These are phyloP conservation scores for Helminthosporium solani DNA, from an alignment of 2,329 filamentous ascomycete species.

Conservation along the genomic window DNA sequence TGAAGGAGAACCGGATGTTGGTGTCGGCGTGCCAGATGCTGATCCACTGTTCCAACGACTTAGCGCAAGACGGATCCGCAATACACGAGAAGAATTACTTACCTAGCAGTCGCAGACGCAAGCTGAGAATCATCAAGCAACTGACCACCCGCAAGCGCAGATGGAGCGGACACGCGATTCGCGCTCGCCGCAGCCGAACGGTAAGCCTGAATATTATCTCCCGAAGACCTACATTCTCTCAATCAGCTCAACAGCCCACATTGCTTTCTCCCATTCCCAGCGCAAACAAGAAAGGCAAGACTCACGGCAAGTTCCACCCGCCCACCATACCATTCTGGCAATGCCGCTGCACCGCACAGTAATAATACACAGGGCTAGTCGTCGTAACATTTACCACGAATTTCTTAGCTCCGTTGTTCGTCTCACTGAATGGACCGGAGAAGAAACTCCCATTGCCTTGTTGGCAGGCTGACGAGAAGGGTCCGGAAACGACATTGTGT, in stretches of 20 bases:
- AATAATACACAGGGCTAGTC: constrained; percentile 24
- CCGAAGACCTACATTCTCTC: neutral
- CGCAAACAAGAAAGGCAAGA: neutral
- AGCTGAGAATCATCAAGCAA: constrained; percentile 18
- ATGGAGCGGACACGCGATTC: constrained; percentile 2
- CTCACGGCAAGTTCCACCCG: constrained; percentile 20
- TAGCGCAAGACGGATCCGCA: too few species aligned
- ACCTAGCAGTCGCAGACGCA: constrained; percentile 13
- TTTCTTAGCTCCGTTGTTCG: constrained; percentile 19
- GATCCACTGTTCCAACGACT: constrained; percentile 1
- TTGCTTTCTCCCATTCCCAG: neutral
- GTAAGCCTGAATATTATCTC: neutral
- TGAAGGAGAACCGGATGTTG: neutral
- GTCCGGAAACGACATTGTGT: constrained; percentile 8
- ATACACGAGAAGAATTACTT: too few species aligned
- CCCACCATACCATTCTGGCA: constrained; percentile 29
- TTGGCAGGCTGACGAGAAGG: constrained; percentile 4
- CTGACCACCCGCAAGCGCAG: constrained; percentile 12
- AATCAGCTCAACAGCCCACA: neutral
- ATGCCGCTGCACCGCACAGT: constrained; percentile 21
- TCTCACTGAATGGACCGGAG: constrained; percentile 19
- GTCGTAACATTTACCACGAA: constrained; percentile 28
- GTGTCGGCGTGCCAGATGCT: neutral
- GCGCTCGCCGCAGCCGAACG: constrained; percentile 5
- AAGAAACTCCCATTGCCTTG: constrained; percentile 18